Evolutionary conservation across 768 basidiomycete species (phyloP).

Genomic region (Lyophyllum semitale): DNA sequence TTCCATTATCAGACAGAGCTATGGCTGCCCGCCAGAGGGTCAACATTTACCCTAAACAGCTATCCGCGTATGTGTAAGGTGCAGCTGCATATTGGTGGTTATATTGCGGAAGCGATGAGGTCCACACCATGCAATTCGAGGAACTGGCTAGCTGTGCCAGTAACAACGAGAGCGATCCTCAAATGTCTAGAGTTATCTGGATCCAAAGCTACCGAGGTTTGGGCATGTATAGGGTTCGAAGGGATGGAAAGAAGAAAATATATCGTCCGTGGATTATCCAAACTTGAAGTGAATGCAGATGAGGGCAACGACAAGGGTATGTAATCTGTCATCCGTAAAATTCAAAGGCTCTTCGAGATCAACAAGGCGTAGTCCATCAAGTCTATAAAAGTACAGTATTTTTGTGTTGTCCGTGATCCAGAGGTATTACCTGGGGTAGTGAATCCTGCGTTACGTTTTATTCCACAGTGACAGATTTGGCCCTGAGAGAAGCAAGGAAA

Average conservation of each 20-base stretch:
- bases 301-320: background rate
- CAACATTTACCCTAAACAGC: no score
- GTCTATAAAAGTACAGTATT: slow-evolving; percentile 29
- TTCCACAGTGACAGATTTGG: slow-evolving; percentile 78
- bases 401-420: slow-evolving; percentile 18
- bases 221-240: background rate
- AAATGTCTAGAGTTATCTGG: background rate
- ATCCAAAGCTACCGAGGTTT: background rate
- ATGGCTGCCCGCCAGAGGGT: no score
- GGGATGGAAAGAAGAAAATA: background rate
- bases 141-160: no score
- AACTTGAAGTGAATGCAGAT: background rate
- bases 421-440: background rate
- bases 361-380: background rate
- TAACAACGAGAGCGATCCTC: background rate
- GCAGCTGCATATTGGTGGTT: no score
- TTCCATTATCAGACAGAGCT: no score
- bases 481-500: slow-evolving; percentile 38
- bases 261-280: background rate
- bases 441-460: slow-evolving; percentile 33
- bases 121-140: no score
- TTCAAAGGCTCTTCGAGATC: background rate
- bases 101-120: no score
- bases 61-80: no score
- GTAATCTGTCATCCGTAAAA: background rate